Base-by-base conservation (phyloP, 345 rosid species). In the Cardamine resedifolia region DNA sequence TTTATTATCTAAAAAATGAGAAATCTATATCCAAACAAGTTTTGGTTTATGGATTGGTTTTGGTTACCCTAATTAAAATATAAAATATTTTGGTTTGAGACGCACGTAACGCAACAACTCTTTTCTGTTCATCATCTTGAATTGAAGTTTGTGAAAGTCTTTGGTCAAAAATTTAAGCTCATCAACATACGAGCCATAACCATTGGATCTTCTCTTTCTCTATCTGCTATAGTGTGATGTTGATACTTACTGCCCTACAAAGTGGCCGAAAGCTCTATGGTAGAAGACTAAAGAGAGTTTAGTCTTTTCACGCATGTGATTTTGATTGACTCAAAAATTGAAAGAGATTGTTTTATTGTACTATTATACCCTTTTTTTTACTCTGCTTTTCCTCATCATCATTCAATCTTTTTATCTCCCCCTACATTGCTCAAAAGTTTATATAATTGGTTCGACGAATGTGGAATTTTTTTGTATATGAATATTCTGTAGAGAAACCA, bases 261-360 rank as follows among this genome's bases (percentile, higher is more conserved):
- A 67, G 57, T 75, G 56, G 41, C 56, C 63, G 53, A 67, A 68
- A 75, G 56, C 72, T 74, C 33, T 38, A 24, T 47, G 34, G 53
- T 15, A 49, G 66, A 65, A 65, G 60, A 34, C 66, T 15, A 66
- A 73, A 39, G 58, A 83, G 86, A 81, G 87, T 88, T 80, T 43
- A 80, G 86, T 79, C 85, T 79, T 79, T 78, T 78, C 83, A 81
- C 87, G 90, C 81, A 69, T 76, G 70, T 53, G 72, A 31, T 34
- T 72, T 70, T 76, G 61, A 76, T 70, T 64, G 75, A 70, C 71
- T 76, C 60, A 10, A 55, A 49, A 55, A 6, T 28, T 62, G 70
- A 61, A 53, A 69, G 70, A 24, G 66, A 70, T 57, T 23, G 52
- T 44, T 68, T n/a, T 34, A 16, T 58, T 23, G 36, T 19, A 26